Base-by-base conservation (phyloP, 1,139 yeast genomes). In the Suhomyces wounanorum region DNA sequence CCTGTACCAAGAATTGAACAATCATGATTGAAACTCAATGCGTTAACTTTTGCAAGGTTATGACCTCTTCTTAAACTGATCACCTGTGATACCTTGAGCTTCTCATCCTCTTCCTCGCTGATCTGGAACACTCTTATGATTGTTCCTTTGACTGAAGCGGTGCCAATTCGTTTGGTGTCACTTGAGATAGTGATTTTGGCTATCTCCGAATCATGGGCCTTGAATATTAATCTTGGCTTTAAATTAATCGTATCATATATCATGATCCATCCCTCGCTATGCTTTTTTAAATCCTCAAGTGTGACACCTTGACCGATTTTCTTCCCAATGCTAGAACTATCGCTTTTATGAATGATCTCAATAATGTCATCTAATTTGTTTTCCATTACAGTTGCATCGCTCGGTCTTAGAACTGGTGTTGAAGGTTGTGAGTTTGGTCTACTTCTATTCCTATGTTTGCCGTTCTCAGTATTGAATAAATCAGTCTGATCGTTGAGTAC, bases 141-240 rank as follows among this genome's bases (percentile, higher is more conserved):
- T 0, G 95, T 87, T 0, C 95, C 95, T 56, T 84, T 85, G 1
- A 75, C 72, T 0, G 90, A 84, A 0, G 91, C 87, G 0, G 92
- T 83, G 0, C 91, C 89, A 23, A 87, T 70, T 35, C 78, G 64
- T 14, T 67, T 66, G 8, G 84, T 85, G 58, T 80, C 82, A 30
- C 75, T 70, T 8, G 85, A 82, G 3, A 83, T 61, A 5, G 79
- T 60, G 13, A 83, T 62, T 26, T 74, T 70, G 25, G 79, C 81
- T 21, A 84, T 56, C 1, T 75, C 73, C 0, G 85, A 70, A 55
- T 80, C 78, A 59, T 84, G 89, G 3, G 87, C 85, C 58, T 80
- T 79, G 55, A 85, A 73, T 13, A 83, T 71, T 52, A 84, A 75
- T n/a, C 81, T 58, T 0, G 89, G 87, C 42, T 69, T 69, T 16